Evolutionary conservation across 257 asterid genomes (phyloP), one percentile per base, ranked within the genome.

Genomic region (Cordia subcordata): DNA sequence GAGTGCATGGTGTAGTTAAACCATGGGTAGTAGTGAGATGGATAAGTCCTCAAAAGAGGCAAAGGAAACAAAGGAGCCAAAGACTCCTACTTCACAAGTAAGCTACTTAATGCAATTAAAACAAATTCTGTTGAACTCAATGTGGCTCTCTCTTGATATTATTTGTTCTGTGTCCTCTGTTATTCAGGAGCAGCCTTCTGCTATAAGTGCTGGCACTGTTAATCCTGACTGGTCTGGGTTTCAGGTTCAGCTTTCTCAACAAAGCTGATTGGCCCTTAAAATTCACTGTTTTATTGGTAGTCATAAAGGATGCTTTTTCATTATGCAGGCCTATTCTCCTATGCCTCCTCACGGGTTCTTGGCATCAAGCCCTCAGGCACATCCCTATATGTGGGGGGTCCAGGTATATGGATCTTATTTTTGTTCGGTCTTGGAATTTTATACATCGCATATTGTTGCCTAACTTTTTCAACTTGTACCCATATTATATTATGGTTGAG

Each of bases 301-400:
- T 33, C 37, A 55, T 16, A 13, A 23, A 14, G 8, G 17, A 19
- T 18, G 60, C 57, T 42, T 11, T 42, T 2, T 42, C 14, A 10
- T 42, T 42, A 13, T 74, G 75, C 83, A 87, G 98, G 81, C 95
- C 10, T 90, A 81, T 73, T 80, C 97, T 51, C 96, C 87, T 38
- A 75, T 91, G 79, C 96, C 91, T 65, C 95, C 98, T 37, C 95
- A 72, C 60, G 98, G 96, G 55, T 91, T 64, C 79, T 21, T 91
- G 84, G 87, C 92, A 15, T 74, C 98, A 49, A 82, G 77, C 72
- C 95, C 98, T 58, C 96, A 91, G 75, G 76, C 90, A 3, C 96
- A 91, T 74, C 96, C 95, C 44, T 87, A 91, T 64, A 87, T 91
- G 98, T 91, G 98, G 98, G 96, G 98, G 66, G 94, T 90, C 70